phyloP scores from a whole-genome alignment of 371 early-diverging fungal genomes.

The Mucor sp. region DNA sequence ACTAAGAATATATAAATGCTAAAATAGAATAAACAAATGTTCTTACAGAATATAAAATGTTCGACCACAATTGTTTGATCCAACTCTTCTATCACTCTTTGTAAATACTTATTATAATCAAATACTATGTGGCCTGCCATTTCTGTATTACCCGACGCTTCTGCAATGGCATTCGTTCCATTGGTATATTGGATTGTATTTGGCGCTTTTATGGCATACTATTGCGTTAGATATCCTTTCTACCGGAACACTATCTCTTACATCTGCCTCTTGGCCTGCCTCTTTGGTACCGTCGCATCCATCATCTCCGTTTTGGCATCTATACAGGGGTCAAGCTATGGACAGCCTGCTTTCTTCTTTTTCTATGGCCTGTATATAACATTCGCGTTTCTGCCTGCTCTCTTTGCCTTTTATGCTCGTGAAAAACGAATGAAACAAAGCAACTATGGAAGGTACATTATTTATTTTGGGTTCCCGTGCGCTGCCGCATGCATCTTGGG shows the following conservation, averaged over 20 bases:
- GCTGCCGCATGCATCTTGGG: not conserved
- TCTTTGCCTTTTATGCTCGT: not conserved
- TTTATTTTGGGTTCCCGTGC: not conserved
- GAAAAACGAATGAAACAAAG: not conserved
- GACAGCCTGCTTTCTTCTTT: not conserved
- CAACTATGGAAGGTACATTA: not conserved
- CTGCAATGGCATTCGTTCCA: not conserved
- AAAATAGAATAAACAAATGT: not conserved
- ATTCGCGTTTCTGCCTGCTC: not conserved
- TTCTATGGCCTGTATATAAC: not conserved
- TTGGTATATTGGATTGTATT: not conserved
- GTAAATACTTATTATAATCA: not conserved
- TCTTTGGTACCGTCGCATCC: not conserved
- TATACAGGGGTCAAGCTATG: not conserved
- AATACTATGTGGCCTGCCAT: not conserved
- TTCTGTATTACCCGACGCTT: not conserved
- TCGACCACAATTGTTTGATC: not conserved
- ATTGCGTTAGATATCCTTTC: not conserved
- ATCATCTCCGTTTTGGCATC: not conserved
- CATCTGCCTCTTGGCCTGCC: not conserved
- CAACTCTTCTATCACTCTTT: not conserved
- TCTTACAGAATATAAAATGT: too few species aligned
- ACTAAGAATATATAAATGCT: too few species aligned
- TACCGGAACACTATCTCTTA: not conserved
- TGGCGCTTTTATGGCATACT: not conserved